Evolutionary conservation across 148 eudicot species (phyloP), one percentile per base, ranked within the genome.

Genomic region (Pharnaceum exiguum): DNA sequence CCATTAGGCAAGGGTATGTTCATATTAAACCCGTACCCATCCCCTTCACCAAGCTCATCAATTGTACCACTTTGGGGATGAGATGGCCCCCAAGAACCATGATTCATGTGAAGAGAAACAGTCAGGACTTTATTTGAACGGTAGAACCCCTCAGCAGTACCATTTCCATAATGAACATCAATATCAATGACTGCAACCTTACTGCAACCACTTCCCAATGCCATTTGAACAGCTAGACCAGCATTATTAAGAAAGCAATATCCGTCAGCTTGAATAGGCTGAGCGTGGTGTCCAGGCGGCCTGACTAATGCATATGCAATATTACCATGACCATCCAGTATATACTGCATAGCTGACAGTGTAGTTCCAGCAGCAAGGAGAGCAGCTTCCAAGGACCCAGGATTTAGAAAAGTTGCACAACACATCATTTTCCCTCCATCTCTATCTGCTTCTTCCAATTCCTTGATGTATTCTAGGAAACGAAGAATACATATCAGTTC

Each of bases 221-320:
- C 96, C 48, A 70, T 64, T 23, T 76, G 81, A 33, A 83, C 69
- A 16, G 99, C 91, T 49, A 93, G 75, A 59, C 91, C 87, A 11
- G 91, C 91, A 28, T 93, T 93, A 57, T 89, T 93, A 1, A 93
- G 80, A 60, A 93, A 89, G 79, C 96, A 93, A 70, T 89, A 93
- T 15, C 99, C 99, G 24, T 93, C 99, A 2, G 95, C 99, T 71
- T 50, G 96, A 40, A 83, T 78, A 12, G 96, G 99, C 69, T 89
- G 96, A 51, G 99, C 99, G 54, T 89, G 96, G 69, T 89, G 99
- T 44, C 96, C 99, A 22, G 99, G 99, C 19, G 99, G 99, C 45
- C 99, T 69, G 35, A 93, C 96, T 28, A 93, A 69, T 7, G 99
- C 85, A 43, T 89, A 93, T 11, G 80, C 68, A 18, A 83, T 62